Evolutionary conservation across 306 rosid species (phyloP).

Genomic region (Echinosophora koreensis): DNA sequence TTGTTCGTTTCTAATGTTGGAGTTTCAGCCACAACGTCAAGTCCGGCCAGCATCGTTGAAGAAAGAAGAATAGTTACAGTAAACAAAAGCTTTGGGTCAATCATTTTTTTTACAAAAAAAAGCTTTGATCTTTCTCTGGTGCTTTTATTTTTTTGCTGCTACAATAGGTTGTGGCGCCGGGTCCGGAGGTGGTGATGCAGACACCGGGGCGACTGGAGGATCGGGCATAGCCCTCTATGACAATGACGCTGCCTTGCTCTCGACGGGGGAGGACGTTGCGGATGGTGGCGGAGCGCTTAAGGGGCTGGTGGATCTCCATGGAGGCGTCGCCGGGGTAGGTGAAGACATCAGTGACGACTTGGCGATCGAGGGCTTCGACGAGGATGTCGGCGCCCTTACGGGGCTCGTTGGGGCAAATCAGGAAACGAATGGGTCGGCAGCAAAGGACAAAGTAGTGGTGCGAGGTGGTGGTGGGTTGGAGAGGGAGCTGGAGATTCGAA

Average conservation of each 20-base stretch:
- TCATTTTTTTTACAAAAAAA: too few relatives aligned
- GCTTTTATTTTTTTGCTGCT: too few relatives aligned
- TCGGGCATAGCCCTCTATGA: conserved; percentile 84
- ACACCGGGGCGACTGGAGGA: conserved; percentile 80
- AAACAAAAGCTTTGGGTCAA: too few relatives aligned
- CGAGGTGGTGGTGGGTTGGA: conserved; percentile 17
- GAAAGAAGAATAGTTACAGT: too few relatives aligned
- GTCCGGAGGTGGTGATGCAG: conserved; percentile 92
- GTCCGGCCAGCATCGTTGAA: too few relatives aligned
- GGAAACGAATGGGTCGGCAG: conserved; percentile 41
- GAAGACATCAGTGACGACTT: conserved; percentile 77
- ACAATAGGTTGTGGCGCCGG: conserved; percentile 90
- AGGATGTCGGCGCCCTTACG: conserved; percentile 89
- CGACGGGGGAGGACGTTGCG: conserved; percentile 86
- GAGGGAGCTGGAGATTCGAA: conserved; percentile 50
- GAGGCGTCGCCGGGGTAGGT: conserved; percentile 94
- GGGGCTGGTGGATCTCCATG: conserved; percentile 86
- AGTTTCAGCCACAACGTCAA: too few relatives aligned
- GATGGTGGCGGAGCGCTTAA: conserved; percentile 72
- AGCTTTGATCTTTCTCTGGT: too few relatives aligned
- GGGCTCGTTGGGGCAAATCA: conserved; percentile 64
- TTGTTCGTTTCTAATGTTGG: too few relatives aligned
- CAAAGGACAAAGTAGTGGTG: conserved; percentile 12
- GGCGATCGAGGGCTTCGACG: conserved; percentile 87
- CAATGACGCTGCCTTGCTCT: conserved; percentile 82